These are phyloP conservation scores for Mrakia blollopis DNA, from an alignment of 768 basidiomycete species.

Conservation along the genomic window DNA sequence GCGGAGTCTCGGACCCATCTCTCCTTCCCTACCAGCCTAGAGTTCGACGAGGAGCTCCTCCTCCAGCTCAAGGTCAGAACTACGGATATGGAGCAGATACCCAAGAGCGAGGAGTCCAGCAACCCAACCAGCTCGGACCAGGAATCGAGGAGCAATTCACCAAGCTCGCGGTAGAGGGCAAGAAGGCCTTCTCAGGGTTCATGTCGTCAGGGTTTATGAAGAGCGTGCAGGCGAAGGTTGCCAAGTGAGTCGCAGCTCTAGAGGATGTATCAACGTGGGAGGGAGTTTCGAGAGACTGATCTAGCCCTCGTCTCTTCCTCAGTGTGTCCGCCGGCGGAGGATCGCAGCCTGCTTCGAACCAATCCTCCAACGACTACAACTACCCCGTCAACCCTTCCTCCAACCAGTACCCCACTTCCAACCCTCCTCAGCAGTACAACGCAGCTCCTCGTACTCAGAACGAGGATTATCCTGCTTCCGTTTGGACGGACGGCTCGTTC, in stretches of 20 bases:
- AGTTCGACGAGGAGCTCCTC: slow-evolving; percentile 33
- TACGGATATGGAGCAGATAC: slow-evolving; percentile 13
- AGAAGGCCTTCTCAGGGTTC: slow-evolving; percentile 25
- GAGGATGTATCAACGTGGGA: too few species aligned
- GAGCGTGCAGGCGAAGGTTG: slow-evolving; percentile 26
- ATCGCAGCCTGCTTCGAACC: neutral
- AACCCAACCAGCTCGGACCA: neutral
- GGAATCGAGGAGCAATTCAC: slow-evolving; percentile 31
- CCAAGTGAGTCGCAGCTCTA: slow-evolving; percentile 15
- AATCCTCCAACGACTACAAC: slow-evolving; percentile 12
- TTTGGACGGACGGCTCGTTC: slow-evolving; percentile 12
- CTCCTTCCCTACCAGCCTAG: slow-evolving; percentile 44
- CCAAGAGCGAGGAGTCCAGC: neutral
- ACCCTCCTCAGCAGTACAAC: neutral
- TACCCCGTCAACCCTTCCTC: slow-evolving; percentile 21
- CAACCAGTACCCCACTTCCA: neutral
- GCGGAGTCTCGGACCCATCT: slow-evolving; percentile 28
- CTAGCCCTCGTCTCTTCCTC: neutral
- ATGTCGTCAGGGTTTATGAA: slow-evolving; percentile 20
- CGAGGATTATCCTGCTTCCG: slow-evolving; percentile 18
- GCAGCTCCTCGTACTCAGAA: slow-evolving; percentile 23
- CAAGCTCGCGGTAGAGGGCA: slow-evolving; percentile 22
- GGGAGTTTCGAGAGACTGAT: too few species aligned
- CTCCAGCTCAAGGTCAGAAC: neutral
- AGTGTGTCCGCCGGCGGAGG: neutral